Percentiles rank a stretch among this genome's conserved stretches.
phyloP scores from a whole-genome alignment of 306 rosid genomes.

The Vigna angularis region DNA sequence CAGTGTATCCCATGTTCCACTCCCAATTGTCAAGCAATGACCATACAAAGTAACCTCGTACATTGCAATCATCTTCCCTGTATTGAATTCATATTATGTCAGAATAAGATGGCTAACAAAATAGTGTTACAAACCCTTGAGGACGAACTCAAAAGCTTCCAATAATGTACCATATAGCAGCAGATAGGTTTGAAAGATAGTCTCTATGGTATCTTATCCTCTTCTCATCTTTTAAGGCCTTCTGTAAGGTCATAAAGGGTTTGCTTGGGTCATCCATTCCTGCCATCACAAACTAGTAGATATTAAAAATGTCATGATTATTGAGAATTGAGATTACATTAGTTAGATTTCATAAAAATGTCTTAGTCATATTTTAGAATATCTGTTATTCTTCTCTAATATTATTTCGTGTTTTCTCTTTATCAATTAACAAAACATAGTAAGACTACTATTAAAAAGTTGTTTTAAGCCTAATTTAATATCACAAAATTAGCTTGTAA shows the following conservation, averaged over 20 bases:
- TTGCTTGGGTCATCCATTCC: conserved; percentile 89
- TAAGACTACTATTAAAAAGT: no score
- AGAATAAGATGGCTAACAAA: conserved; percentile 13
- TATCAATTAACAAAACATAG: no score
- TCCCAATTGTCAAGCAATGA: conserved; percentile 97
- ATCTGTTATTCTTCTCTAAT: not conserved
- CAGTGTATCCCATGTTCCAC: conserved; percentile 90
- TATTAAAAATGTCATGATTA: not conserved
- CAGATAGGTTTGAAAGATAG: conserved; percentile 89
- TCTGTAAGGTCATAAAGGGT: conserved; percentile 55
- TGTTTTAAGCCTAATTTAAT: no score
- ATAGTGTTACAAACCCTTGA: conserved; percentile 1
- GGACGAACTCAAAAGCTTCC: conserved; percentile 15
- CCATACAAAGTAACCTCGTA: conserved; percentile 91
- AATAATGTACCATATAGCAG: conserved; percentile 73
- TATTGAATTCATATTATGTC: conserved; percentile 37
- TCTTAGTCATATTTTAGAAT: not conserved
- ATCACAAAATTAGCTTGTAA: no score
- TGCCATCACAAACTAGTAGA: conserved; percentile 42
- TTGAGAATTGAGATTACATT: not conserved
- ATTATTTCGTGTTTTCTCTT: not conserved
- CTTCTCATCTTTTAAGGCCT: conserved; percentile 75
- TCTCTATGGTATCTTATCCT: conserved; percentile 81
- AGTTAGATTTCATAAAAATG: not conserved
- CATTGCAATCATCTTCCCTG: conserved; percentile 84